These are phyloP conservation scores for Spathaspora arborariae DNA, from an alignment of 805 yeast genomes.

Conservation along the genomic window DNA sequence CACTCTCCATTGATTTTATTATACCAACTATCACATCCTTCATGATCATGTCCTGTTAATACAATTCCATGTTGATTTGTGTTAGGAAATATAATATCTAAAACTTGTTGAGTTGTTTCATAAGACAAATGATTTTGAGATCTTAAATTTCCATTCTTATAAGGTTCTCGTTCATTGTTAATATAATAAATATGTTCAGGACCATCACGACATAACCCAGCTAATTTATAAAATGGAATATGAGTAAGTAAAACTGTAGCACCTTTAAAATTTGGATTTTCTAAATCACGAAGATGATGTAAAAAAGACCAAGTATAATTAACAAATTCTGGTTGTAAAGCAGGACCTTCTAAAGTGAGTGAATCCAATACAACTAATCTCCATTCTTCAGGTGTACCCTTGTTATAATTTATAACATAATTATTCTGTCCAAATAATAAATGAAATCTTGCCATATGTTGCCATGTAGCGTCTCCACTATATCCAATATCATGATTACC, in stretches of 20 bases:
- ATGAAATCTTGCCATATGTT: slow-evolving; percentile 78
- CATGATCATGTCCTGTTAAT: slow-evolving; percentile 94
- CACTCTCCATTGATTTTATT: slow-evolving; percentile 45
- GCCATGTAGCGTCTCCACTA: slow-evolving; percentile 90
- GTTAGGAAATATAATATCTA: slow-evolving; percentile 68
- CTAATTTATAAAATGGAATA: slow-evolving; percentile 80
- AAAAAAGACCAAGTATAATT: slow-evolving; percentile 72
- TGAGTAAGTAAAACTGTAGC: slow-evolving; percentile 83
- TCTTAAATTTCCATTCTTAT: slow-evolving; percentile 65
- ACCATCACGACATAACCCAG: slow-evolving; percentile 84
- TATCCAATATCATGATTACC: slow-evolving; percentile 98
- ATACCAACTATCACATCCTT: slow-evolving; percentile 79
- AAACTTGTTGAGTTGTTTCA: slow-evolving; percentile 61
- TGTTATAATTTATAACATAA: slow-evolving; percentile 69
- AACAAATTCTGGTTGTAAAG: slow-evolving; percentile 67
- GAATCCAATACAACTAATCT: slow-evolving; percentile 86
- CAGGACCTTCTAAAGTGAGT: slow-evolving; percentile 85
- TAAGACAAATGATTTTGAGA: slow-evolving; percentile 82
- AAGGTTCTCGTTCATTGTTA: slow-evolving; percentile 55
- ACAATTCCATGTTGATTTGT: slow-evolving; percentile 68
- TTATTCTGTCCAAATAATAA: slow-evolving; percentile 80
- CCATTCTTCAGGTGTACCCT: slow-evolving; percentile 68
- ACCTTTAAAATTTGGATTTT: slow-evolving; percentile 54
- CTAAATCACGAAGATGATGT: slow-evolving; percentile 48
- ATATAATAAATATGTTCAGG: slow-evolving; percentile 54